Evolutionary conservation across 148 eudicot genomes (phyloP).

Genomic region (Diospyros kaki): DNA sequence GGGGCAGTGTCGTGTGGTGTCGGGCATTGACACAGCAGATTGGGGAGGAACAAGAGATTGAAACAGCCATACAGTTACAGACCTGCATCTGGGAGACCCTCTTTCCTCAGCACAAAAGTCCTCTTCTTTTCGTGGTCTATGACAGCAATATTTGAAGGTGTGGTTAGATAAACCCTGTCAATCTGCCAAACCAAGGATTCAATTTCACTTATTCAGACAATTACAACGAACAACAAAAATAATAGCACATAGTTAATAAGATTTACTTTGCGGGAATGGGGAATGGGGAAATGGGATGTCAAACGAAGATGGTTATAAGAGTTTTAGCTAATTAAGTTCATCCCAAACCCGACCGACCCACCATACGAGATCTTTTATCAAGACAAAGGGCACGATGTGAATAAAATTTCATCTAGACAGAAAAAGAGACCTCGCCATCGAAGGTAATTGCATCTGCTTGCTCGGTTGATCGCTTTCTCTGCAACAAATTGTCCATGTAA

Average conservation of each 20-base stretch:
- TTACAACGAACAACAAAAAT: no score
- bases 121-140: constrained; percentile 33
- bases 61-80: neutral
- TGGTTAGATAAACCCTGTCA: constrained; percentile 22
- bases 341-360: no score
- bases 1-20: no score
- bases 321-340: no score
- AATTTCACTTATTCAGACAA: no score
- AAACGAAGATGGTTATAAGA: no score
- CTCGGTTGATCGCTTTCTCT: constrained; percentile 21
- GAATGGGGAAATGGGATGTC: neutral
- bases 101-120: constrained; percentile 27
- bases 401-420: no score
- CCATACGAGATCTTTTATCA: no score
- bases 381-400: neutral
- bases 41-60: neutral
- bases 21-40: no score
- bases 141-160: constrained; percentile 22
- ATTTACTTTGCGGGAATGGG: neutral
- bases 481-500: constrained; percentile 22
- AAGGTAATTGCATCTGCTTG: constrained; percentile 32
- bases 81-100: constrained; percentile 30
- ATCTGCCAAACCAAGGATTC: constrained; percentile 11
- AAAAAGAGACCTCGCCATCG: constrained; percentile 25
- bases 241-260: no score